Conservation (phyloP, 805 yeast genomes). For the Sugiyamaella qingdaonensis region DNA sequence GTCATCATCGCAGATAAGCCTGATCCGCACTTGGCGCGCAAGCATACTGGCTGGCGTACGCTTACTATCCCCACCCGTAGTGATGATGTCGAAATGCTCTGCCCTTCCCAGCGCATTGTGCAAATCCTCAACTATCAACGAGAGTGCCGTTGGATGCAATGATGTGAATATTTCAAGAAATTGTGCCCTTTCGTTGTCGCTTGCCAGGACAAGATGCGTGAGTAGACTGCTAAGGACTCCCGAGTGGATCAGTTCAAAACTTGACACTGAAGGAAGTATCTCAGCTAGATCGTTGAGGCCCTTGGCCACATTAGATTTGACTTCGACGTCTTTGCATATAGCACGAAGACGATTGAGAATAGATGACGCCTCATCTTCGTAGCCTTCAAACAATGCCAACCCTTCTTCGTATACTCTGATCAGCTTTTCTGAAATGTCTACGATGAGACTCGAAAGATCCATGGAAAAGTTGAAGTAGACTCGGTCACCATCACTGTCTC, state of each 20-base stretch:
- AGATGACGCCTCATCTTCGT: conserved; percentile 25
- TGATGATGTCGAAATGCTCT: conserved; percentile 64
- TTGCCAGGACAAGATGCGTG: conserved; percentile 21
- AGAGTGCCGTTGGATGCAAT: conserved; percentile 29
- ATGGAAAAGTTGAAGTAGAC: conserved; percentile 7
- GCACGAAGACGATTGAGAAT: conserved; percentile 25
- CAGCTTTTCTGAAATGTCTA: conserved; percentile 10
- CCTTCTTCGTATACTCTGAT: conserved; percentile 1
- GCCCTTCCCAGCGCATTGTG: conserved; percentile 71
- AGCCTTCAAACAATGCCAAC: conserved; percentile 4
- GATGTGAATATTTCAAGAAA: conserved; percentile 28
- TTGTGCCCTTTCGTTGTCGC: conserved; percentile 17
- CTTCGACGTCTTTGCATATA: conserved; percentile 20
- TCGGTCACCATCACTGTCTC: not conserved
- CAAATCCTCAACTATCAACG: conserved; percentile 49
- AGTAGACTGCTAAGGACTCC: conserved; percentile 51
- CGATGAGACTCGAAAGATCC: conserved; percentile 10
- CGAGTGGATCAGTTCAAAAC: conserved; percentile 70
- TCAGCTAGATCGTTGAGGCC: conserved; percentile 9
- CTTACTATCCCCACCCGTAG: conserved; percentile 38
- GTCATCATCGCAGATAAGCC: conserved; percentile 42
- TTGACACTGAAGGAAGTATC: conserved; percentile 43
- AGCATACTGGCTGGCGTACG: conserved; percentile 34
- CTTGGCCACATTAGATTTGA: conserved; percentile 7
- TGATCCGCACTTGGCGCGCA: conserved; percentile 67